Evolutionary conservation across 2,329 filamentous ascomycete species (phyloP).

Genomic region (Paramyrothecium roridum): DNA sequence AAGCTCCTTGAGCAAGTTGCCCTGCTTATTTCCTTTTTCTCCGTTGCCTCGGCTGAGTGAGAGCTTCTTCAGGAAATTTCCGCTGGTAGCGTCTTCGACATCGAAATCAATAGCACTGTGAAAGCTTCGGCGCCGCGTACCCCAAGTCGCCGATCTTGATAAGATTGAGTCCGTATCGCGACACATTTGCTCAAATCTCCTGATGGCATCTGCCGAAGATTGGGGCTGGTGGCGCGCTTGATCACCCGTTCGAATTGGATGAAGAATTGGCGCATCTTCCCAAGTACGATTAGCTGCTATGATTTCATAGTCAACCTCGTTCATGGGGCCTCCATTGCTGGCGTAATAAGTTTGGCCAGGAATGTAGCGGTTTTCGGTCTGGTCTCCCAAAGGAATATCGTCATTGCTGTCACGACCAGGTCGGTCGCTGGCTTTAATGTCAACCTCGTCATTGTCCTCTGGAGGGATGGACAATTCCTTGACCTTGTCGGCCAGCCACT

Average conservation of each 20-base stretch:
- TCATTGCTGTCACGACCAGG: constrained; percentile 29
- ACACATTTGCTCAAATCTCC: constrained; percentile 47
- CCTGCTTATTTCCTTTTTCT: constrained; percentile 43
- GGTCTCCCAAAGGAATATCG: constrained; percentile 40
- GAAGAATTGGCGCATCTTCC: constrained; percentile 45
- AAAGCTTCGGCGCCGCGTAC: constrained; percentile 64
- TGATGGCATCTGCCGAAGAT: constrained; percentile 52
- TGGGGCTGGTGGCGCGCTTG: constrained; percentile 40
- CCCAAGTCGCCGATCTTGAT: constrained; percentile 66
- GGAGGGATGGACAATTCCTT: constrained; percentile 21
- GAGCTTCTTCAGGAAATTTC: constrained; percentile 61
- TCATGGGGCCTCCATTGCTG: constrained; percentile 38
- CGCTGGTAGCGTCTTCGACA: constrained; percentile 51
- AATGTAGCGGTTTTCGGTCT: constrained; percentile 48
- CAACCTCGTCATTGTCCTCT: constrained; percentile 15
- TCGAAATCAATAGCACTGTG: constrained; percentile 57
- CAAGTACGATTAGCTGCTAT: constrained; percentile 46
- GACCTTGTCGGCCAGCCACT: constrained; percentile 43
- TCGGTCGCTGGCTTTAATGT: constrained; percentile 16
- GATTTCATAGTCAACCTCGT: constrained; percentile 44
- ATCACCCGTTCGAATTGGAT: constrained; percentile 34
- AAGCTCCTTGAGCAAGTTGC: constrained; percentile 44
- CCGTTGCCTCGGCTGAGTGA: constrained; percentile 45
- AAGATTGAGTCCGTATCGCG: constrained; percentile 56
- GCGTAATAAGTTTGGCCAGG: constrained; percentile 49